Conservation (phyloP, 441 rosid genomes). For the Pelargonium cotyledonis region DNA sequence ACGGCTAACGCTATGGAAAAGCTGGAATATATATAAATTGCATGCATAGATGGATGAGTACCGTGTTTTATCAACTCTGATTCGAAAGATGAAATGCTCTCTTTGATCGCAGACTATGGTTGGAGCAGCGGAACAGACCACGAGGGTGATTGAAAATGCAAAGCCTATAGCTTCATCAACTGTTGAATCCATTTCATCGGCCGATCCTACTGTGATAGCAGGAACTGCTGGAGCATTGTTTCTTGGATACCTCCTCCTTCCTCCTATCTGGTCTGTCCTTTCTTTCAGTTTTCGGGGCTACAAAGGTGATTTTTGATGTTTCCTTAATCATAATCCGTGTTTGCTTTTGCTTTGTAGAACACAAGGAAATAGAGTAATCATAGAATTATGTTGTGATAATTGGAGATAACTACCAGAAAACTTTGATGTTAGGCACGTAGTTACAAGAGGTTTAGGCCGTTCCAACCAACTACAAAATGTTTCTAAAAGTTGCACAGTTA, state of each 20-base stretch:
- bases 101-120: constrained; percentile 49
- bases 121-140: constrained; percentile 63
- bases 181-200: constrained; percentile 54
- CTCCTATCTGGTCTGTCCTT: constrained; percentile 65
- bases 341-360: neutral
- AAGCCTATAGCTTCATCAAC: constrained; percentile 87
- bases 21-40: too few species aligned
- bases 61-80: neutral
- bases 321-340: constrained; percentile 6
- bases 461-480: too few species aligned
- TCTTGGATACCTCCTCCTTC: constrained; percentile 57
- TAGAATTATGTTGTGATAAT: too few species aligned
- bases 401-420: too few species aligned
- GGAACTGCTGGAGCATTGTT: constrained; percentile 62
- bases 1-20: too few species aligned
- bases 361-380: too few species aligned
- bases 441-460: too few species aligned
- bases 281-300: constrained; percentile 76
- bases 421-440: too few species aligned
- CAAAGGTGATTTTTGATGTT: constrained; percentile 59
- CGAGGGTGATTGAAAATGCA: constrained; percentile 55
- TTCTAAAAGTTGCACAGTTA: too few species aligned
- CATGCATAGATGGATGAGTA: too few species aligned
- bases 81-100: neutral
- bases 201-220: constrained; percentile 60